A percentile compares a stretch with the other conserved stretches of the same genome.
These are phyloP conservation scores for Yamadazyma epiphylla DNA, from an alignment of 1,139 yeast species.

Conservation along the genomic window DNA sequence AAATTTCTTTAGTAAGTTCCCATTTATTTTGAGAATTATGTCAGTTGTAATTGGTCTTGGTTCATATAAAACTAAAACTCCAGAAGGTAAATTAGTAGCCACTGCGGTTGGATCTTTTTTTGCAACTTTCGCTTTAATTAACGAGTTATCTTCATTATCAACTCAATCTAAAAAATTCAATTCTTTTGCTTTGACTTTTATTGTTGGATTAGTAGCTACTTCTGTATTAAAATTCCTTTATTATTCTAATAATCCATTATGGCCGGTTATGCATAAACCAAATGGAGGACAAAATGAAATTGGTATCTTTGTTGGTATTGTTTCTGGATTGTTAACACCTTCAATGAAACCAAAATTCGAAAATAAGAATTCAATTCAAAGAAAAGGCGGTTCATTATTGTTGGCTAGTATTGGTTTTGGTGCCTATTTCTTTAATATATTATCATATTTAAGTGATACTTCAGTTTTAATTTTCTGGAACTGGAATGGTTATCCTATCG, in stretches of 20 bases:
- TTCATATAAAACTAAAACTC: constrained; percentile 62
- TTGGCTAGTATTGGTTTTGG: constrained; percentile 73
- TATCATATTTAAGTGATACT: constrained; percentile 77
- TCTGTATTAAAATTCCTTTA: constrained; percentile 71
- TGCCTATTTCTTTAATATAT: constrained; percentile 65
- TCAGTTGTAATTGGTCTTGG: constrained; percentile 72
- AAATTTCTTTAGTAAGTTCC: constrained; percentile 31
- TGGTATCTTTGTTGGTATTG: constrained; percentile 66
- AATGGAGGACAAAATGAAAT: constrained; percentile 84
- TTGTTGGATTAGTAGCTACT: constrained; percentile 70
- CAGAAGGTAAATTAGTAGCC: constrained; percentile 62
- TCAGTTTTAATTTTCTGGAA: constrained; percentile 85
- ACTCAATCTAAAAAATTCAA: constrained; percentile 40
- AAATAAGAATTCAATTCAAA: constrained; percentile 11
- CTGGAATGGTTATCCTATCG: constrained; percentile 89
- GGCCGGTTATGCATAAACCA: constrained; percentile 88
- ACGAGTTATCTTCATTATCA: constrained; percentile 46
- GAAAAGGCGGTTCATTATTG: constrained; percentile 36
- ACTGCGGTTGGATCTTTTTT: constrained; percentile 67
- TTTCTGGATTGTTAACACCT: constrained; percentile 55
- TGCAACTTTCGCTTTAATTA: constrained; percentile 58
- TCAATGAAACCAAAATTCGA: constrained; percentile 1
- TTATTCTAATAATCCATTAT: constrained; percentile 86
- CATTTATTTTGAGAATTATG: constrained; percentile 48
- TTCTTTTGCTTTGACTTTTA: constrained; percentile 58